Conservation (phyloP, 805 yeast species). For the Starmerella potacharoeniae region DNA sequence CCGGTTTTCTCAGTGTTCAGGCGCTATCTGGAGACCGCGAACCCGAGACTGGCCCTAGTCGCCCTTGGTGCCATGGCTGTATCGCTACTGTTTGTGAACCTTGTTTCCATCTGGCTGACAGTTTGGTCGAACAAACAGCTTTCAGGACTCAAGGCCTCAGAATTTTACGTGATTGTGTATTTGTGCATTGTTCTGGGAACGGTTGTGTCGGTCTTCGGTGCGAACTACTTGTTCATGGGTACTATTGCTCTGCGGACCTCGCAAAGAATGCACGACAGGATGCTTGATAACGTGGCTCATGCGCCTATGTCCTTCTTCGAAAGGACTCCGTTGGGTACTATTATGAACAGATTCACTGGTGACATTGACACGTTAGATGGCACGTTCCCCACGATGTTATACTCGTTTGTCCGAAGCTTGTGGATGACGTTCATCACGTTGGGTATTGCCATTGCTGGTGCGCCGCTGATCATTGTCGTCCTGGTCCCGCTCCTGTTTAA, state of each 20-base stretch:
- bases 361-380: conserved; percentile 83
- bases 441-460: conserved; percentile 54
- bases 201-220: conserved; percentile 4
- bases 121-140: conserved; percentile 20
- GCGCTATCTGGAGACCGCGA: conserved; percentile 14
- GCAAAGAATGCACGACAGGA: conserved; percentile 41
- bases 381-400: conserved; percentile 33
- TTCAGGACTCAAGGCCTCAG: conserved; percentile 16
- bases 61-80: conserved; percentile 6
- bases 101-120: conserved; percentile 19
- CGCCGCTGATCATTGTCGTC: conserved; percentile 71
- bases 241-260: conserved; percentile 13
- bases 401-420: conserved; percentile 28
- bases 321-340: conserved; percentile 86
- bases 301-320: conserved; percentile 93
- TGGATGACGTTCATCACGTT: conserved; percentile 31
- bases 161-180: conserved; percentile 17
- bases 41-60: background rate
- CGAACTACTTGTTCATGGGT: conserved; percentile 15
- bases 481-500: conserved; percentile 49
- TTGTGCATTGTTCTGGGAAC: conserved; percentile 8
- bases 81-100: conserved; percentile 8
- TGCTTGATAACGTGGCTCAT: conserved; percentile 60
- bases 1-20: conserved; percentile 12
- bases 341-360: conserved; percentile 77